Conservation (phyloP, 306 rosid genomes). For the apple (Malus domestica) region DNA sequence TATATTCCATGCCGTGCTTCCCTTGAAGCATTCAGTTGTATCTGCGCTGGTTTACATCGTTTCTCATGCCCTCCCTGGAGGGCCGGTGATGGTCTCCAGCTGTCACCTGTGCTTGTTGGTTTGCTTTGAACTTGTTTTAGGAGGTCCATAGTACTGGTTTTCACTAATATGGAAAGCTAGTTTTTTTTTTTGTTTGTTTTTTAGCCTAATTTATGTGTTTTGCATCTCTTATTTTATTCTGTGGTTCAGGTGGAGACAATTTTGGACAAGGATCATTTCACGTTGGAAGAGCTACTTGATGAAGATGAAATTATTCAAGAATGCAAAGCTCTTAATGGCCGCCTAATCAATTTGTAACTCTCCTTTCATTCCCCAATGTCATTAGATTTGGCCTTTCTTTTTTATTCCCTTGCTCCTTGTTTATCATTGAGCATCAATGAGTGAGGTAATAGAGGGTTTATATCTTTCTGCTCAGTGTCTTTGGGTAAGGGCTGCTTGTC, state of each 20-base stretch:
- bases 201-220: neutral
- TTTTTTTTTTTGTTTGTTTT: neutral
- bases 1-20: neutral
- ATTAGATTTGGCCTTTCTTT: slow-evolving; percentile 6
- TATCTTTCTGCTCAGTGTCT: neutral
- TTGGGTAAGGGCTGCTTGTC: neutral
- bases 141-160: neutral
- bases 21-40: neutral
- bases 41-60: neutral
- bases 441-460: neutral
- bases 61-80: neutral
- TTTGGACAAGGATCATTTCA: slow-evolving; percentile 81
- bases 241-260: slow-evolving; percentile 87
- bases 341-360: slow-evolving; percentile 94
- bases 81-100: neutral
- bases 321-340: slow-evolving; percentile 93
- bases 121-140: neutral
- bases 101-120: neutral
- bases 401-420: neutral
- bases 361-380: slow-evolving; percentile 10
- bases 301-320: slow-evolving; percentile 99
- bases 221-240: slow-evolving; percentile 2
- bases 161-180: slow-evolving; percentile 3
- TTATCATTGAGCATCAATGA: neutral
- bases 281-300: slow-evolving; percentile 91